These are phyloP conservation scores for Rhizophagus sp. DNA, from an alignment of 192 early-diverging fungal genomes.

Conservation along the genomic window DNA sequence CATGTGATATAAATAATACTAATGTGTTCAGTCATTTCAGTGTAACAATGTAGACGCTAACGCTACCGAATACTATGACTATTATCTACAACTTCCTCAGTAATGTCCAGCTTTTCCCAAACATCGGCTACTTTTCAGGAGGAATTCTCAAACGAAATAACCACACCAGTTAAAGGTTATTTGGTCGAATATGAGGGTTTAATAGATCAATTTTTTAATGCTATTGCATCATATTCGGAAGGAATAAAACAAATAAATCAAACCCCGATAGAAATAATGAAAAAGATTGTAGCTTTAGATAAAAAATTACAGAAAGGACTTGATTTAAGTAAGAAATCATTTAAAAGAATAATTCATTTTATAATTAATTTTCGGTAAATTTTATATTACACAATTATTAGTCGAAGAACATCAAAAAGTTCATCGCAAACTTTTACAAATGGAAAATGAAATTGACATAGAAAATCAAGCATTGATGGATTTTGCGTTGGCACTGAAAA, in stretches of 20 bases:
- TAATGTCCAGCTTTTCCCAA: not conserved
- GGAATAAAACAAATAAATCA: not conserved
- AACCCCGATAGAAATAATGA: conserved; percentile 35
- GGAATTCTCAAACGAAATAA: not conserved
- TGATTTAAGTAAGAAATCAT: conserved; percentile 37
- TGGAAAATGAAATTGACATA: conserved; percentile 43
- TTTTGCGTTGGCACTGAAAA: conserved; percentile 36
- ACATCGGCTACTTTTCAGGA: not conserved
- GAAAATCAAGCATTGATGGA: conserved; percentile 37
- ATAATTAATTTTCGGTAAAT: not conserved
- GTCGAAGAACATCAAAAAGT: conserved; percentile 48
- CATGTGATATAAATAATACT: too few relatives aligned
- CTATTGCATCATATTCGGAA: conserved; percentile 9
- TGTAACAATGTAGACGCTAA: too few relatives aligned
- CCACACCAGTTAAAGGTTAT: not conserved
- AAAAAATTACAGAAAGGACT: conserved; percentile 41
- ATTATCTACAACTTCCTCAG: not conserved
- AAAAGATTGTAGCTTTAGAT: conserved; percentile 40
- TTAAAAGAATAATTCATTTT: not conserved
- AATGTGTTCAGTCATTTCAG: too few relatives aligned
- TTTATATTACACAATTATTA: conserved; percentile 7
- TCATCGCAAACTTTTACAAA: conserved; percentile 39
- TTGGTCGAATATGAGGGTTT: not conserved
- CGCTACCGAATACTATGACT: too few relatives aligned
- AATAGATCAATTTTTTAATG: conserved; percentile 1